Conservation (phyloP, 139 green algal species). For the Nannochloris sp. region DNA sequence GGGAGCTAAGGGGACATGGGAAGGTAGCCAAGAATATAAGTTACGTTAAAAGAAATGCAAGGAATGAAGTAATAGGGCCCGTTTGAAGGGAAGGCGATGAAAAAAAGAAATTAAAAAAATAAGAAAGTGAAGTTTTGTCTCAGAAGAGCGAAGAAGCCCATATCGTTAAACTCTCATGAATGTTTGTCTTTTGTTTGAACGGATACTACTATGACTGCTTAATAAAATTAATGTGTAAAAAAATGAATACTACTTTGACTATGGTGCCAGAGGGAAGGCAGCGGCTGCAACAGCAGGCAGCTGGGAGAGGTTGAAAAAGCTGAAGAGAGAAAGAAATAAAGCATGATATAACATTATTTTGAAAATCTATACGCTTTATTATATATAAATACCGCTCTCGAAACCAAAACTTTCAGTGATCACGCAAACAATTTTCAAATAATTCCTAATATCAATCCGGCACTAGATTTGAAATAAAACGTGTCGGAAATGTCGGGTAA, state of each 20-base stretch:
- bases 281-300: no score
- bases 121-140: neutral
- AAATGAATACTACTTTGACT: no score
- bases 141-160: neutral
- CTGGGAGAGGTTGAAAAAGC: no score
- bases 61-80: no score
- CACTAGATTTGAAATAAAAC: neutral
- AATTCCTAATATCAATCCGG: neutral
- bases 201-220: neutral
- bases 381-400: neutral
- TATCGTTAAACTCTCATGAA: neutral
- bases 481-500: neutral
- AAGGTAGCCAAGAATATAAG: constrained; percentile 55
- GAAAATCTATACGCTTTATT: neutral
- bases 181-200: neutral
- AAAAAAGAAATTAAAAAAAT: neutral
- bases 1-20: constrained; percentile 45
- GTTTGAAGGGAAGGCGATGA: neutral
- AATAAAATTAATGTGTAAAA: no score
- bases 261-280: no score
- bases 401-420: neutral
- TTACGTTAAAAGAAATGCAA: constrained; percentile 70
- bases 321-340: no score
- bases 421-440: neutral
- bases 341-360: neutral